These are phyloP conservation scores for Ulota crispa DNA, from an alignment of 225 moss, liverwort and hornwort genomes.

Conservation along the genomic window DNA sequence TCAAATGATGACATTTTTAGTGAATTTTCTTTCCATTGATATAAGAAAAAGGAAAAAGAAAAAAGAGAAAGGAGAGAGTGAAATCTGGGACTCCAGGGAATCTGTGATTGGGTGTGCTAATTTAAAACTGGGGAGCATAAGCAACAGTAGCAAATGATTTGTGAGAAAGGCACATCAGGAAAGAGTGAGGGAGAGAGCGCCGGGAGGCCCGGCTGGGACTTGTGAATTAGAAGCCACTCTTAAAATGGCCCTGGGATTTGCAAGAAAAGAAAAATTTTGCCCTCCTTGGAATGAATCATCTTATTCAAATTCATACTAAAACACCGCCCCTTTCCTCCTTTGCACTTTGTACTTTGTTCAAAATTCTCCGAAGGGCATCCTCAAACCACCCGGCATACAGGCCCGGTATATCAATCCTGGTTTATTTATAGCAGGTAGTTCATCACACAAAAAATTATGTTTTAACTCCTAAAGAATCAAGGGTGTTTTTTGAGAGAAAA, in stretches of 20 bases:
- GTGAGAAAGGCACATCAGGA: background rate
- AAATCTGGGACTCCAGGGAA: constrained; percentile 17
- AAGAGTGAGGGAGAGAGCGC: background rate
- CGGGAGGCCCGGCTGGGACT: background rate
- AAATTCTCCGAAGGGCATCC: too few relatives aligned
- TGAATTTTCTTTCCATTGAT: background rate
- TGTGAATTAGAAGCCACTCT: background rate
- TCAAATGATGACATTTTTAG: background rate
- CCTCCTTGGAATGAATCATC: background rate
- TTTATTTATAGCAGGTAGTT: too few relatives aligned
- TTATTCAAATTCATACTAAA: background rate
- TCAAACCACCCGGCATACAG: too few relatives aligned
- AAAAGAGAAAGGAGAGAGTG: background rate
- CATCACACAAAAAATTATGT: too few relatives aligned
- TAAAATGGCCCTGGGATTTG: background rate
- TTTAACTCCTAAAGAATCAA: too few relatives aligned
- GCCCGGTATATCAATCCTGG: too few relatives aligned
- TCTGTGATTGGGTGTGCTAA: constrained; percentile 15
- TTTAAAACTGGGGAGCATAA: background rate
- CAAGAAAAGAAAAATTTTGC: constrained; percentile 11
- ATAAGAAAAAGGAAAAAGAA: background rate
- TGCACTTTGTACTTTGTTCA: background rate
- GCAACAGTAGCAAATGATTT: constrained; percentile 13
- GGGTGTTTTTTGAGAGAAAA: too few relatives aligned
- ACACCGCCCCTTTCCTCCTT: too few relatives aligned